Conservation (phyloP, 306 rosid species). For the Fagus crenata region DNA sequence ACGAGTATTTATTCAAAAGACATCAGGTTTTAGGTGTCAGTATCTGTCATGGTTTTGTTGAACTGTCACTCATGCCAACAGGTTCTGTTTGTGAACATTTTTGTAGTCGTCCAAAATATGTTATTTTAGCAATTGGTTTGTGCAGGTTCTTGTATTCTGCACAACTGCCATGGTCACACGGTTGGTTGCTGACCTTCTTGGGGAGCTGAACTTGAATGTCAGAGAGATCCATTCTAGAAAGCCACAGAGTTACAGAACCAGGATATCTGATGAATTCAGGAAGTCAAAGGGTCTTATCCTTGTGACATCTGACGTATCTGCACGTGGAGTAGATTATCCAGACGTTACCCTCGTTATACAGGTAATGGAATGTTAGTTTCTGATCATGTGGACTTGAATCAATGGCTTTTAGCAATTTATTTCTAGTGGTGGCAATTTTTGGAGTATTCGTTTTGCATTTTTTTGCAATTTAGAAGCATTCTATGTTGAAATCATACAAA, state of each 20-base stretch:
- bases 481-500: neutral
- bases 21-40: neutral
- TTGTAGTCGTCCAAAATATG: constrained; percentile 11
- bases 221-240: constrained; percentile 98
- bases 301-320: constrained; percentile 95
- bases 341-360: constrained; percentile 91
- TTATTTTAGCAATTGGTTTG: constrained; percentile 31
- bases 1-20: neutral
- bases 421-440: constrained; percentile 11
- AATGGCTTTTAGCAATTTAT: neutral
- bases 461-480: neutral
- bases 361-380: constrained; percentile 43
- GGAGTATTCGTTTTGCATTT: neutral
- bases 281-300: constrained; percentile 89
- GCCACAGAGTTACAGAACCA: constrained; percentile 84
- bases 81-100: constrained; percentile 5
- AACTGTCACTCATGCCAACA: neutral
- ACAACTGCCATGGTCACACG: constrained; percentile 96
- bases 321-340: constrained; percentile 98
- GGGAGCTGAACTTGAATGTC: constrained; percentile 82
- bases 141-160: constrained; percentile 94
- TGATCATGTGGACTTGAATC: neutral
- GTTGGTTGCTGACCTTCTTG: constrained; percentile 81
- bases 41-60: neutral
- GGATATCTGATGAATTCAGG: constrained; percentile 90